Evolutionary conservation across 345 rosid genomes (phyloP), one percentile per base, ranked within the genome.

Genomic region (Moringa oleifera): DNA sequence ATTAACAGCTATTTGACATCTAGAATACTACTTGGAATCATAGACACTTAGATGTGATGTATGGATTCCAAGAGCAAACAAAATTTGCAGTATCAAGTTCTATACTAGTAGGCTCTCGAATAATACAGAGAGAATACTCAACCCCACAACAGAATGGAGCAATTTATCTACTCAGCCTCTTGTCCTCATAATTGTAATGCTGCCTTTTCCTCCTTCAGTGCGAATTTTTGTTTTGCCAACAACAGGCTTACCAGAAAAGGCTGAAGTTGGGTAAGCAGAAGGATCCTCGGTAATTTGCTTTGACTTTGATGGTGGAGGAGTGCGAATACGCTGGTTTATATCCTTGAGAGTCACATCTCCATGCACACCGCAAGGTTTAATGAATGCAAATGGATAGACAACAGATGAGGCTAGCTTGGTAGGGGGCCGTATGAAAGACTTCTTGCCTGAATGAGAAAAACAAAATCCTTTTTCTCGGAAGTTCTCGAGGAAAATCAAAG

Each of bases 201-300:
- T 95, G 53, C 99, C 99, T 78, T 84, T 95, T 47, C 99, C 97
- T 63, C 97, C 99, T 80, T 95, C 95, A 0, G 98, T 95, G 59
- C 91, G 95, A 66, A 95, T 95, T 75, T 81, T 95, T 18, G 97
- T 95, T 81, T 91, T 91, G 36, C 91, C 99, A 50, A 95, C 97
- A 55, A 95, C 97, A 1, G 96, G 97, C 84, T 95, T 91, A 74
- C 99, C 99, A 6, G 97, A 95, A 75, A 95, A 95, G 47, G 96
- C 96, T 18, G 99, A 95, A 53, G 97, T 95, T 0, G 89, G 99
- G 51, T 79, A 88, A 68, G 75, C 71, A 57, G 73, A 53, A 31
- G 75, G 85, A 66, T 88, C 97, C 68, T 73, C 81, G 9, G 55
- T 71, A 63, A 52, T 69, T 73, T 77, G 81, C 73, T 85, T 83